phyloP scores from a whole-genome alignment of 1,139 yeast species.

The Petasospora fabianii region DNA sequence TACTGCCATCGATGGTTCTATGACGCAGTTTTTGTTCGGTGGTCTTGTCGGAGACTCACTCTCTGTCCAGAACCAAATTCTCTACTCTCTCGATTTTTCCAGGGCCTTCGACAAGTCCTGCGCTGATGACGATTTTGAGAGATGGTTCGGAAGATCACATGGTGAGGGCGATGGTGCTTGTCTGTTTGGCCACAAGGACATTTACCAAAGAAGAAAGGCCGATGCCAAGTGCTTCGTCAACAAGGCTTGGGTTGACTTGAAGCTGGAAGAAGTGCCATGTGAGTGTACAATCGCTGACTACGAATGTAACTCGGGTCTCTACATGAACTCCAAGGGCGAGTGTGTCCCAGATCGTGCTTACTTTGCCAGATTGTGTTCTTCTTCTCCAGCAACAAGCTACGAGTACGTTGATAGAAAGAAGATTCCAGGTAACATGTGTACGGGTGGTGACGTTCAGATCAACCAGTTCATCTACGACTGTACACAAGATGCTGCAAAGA shows the following conservation, averaged over 20 bases:
- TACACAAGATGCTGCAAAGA: conserved; percentile 13
- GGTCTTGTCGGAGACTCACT: conserved; percentile 38
- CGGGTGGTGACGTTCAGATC: conserved; percentile 13
- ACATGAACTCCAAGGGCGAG: conserved; percentile 37
- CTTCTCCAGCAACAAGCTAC: conserved; percentile 29
- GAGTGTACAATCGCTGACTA: conserved; percentile 62
- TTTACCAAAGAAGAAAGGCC: conserved; percentile 63
- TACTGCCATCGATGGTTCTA: conserved; percentile 74
- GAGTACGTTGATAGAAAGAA: conserved; percentile 15
- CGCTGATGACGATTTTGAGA: conserved; percentile 57
- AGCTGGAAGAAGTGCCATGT: conserved; percentile 56
- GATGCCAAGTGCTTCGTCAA: conserved; percentile 68
- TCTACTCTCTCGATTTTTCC: conserved; percentile 54
- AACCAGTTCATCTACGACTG: conserved; percentile 30
- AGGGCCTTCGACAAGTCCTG: conserved; percentile 57
- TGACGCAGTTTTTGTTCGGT: conserved; percentile 53
- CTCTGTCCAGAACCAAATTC: conserved; percentile 19
- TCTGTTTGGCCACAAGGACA: conserved; percentile 70
- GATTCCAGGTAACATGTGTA: conserved; percentile 51
- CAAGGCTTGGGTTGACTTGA: conserved; percentile 55
- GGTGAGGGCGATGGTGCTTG: conserved; percentile 50
- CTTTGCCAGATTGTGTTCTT: conserved; percentile 27
- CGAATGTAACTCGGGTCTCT: conserved; percentile 69
- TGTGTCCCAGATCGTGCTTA: conserved; percentile 50
- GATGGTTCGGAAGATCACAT: conserved; percentile 56